Base-by-base conservation (phyloP, 2,329 filamentous ascomycete genomes). In the Harringtonia lauricola region DNA sequence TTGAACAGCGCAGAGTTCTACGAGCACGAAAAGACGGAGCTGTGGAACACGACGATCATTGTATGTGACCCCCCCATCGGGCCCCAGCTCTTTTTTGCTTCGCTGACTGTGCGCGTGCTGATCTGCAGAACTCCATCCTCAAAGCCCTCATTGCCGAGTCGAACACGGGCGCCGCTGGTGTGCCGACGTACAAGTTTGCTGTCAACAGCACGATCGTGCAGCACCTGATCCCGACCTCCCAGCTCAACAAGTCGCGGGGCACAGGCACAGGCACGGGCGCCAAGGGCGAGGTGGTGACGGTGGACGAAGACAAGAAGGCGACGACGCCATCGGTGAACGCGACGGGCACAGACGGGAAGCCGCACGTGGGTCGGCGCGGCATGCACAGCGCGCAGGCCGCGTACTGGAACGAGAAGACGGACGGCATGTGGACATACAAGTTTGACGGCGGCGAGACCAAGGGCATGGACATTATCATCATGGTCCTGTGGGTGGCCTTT, bases 131-230 rank as follows among this genome's bases (percentile, higher is more conserved):
- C 68, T 76, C 72, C 44, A 84, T 90, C 60, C 79, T 92, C 51
- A 79, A 83, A 58, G 73, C 79, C 42, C 72, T 90, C 52, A 86
- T 90, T 63, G 80, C 81, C 52, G 84, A 89, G 60, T 80, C 82
- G 41, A 78, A 75, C 17, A 72, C 76, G 17, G 61, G 71, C 39
- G 65, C 71, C 14, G 17, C 31, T 49, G 67, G 70, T 48, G 64
- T 70, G 24, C 68, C 76, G 22, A 64, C 70, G 15, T 95, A 81
- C 77, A 96, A 96, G 66, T 96, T 90, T 67, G 86, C 88, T 54
- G 88, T 94, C 67, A 96, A 95, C 74, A 94, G 86, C 71, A 96
- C 90, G 52, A 95, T 96, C 59, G 94, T 96, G 54, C 90, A 98
- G 70, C 90, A 96, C 68, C 72, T 90, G 29, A 77, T 83, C 18